Evolutionary conservation across 2,329 filamentous ascomycete species (phyloP), one percentile per base, ranked within the genome.

Genomic region (Botrytis porri): DNA sequence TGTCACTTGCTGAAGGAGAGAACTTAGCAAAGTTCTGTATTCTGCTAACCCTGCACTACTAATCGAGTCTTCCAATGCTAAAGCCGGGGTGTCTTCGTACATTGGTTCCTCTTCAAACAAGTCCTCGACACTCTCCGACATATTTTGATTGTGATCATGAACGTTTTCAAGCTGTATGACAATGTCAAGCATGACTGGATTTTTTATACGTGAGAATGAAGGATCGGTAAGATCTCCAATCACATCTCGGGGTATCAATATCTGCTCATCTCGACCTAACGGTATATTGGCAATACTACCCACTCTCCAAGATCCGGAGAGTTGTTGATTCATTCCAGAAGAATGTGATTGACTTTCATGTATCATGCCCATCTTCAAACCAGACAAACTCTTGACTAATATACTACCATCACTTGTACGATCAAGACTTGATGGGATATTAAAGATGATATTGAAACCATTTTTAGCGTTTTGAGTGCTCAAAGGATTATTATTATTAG

Each of bases 201-300:
- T 93, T 64, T 92, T 89, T 39, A 95, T 86, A 41, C 93, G 88
- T 16, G 90, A 92, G 81, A 98, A 98, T 73, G 95, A 91, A 22
- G 94, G 93, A 81, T 98, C 95, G 35, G 89, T 88, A 51, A 94
- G 88, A 76, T 93, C 91, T 73, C 92, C 89, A 41, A 94, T 89
- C 39, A 95, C 88, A 73, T 94, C 90, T 37, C 92, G 89, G 64
- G 92, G 87, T 75, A 98, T 88, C 80, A 93, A 93, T 32, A 98
- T 89, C 76, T 91, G 93, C 82, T 98, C 95, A 79, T 98, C 94
- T 65, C 92, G 91, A 6, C 95, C 95, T 5, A 99, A 85, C 1
- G 92, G 88, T 59, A 95, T 88, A 77, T 92, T 93, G 60, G 93
- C 94, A 75, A 97, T 90, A 62, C 92, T 92, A 73, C 92, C 93